Evolutionary conservation across 331 rosid species (phyloP).

Genomic region (Ulmus americana): DNA sequence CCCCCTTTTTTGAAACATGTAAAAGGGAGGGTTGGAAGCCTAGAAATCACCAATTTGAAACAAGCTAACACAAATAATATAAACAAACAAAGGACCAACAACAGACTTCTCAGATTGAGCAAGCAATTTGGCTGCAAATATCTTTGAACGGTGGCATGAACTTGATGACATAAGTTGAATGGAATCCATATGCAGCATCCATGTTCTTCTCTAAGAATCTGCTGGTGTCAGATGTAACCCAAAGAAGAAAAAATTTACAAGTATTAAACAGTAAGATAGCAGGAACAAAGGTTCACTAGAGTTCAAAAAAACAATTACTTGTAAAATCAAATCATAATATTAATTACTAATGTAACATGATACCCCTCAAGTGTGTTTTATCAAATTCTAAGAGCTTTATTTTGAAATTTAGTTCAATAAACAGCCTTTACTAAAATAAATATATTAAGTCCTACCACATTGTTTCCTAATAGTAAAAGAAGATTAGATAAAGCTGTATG

Average conservation of each 20-base stretch:
- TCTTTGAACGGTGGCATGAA: constrained; percentile 79
- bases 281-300: constrained; percentile 4
- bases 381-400: not conserved
- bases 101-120: too few species aligned
- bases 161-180: constrained; percentile 92
- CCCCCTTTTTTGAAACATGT: too few species aligned
- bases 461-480: not conserved
- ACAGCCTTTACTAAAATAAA: not conserved
- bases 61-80: too few species aligned
- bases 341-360: not conserved
- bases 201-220: constrained; percentile 96
- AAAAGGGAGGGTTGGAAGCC: too few species aligned
- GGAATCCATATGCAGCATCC: constrained; percentile 86
- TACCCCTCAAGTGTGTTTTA: not conserved
- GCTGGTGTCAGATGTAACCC: constrained; percentile 89
- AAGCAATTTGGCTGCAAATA: too few species aligned
- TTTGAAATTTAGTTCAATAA: not conserved
- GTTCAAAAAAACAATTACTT: not conserved
- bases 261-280: constrained; percentile 35
- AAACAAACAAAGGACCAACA: too few species aligned
- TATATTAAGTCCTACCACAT: not conserved
- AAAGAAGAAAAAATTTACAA: constrained; percentile 31
- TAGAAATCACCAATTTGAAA: too few species aligned
- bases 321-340: not conserved
- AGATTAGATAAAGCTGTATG: not conserved